phyloP scores from a whole-genome alignment of 345 rosid genomes.

The Populus simonii region DNA sequence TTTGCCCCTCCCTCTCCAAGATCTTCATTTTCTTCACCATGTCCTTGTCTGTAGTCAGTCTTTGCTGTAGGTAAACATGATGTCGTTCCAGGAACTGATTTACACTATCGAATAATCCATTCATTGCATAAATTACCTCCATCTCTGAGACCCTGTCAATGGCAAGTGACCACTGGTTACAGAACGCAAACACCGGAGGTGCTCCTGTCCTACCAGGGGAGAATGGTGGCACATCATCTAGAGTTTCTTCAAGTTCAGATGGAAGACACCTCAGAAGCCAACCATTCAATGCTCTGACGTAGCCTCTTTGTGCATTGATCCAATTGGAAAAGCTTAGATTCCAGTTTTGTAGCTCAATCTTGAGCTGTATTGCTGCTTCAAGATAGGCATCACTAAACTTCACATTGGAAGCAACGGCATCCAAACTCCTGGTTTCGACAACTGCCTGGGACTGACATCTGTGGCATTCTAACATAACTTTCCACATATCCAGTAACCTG shows the following conservation, averaged over 20 bases:
- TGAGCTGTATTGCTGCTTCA: conserved; percentile 54
- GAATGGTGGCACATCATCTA: conserved; percentile 32
- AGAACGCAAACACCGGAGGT: conserved; percentile 45
- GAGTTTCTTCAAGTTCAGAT: conserved; percentile 44
- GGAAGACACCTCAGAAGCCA: conserved; percentile 60
- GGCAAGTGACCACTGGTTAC: conserved; percentile 49
- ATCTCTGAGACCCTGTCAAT: conserved; percentile 35
- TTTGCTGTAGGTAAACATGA: conserved; percentile 30
- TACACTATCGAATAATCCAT: conserved; percentile 21
- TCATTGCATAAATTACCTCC: conserved; percentile 39
- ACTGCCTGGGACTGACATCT: conserved; percentile 38
- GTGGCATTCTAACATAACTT: conserved; percentile 60
- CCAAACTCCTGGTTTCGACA: conserved; percentile 41
- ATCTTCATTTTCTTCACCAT: conserved; percentile 38
- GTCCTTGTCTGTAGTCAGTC: conserved; percentile 34
- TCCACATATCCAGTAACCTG: conserved; percentile 68
- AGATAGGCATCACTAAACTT: conserved; percentile 36
- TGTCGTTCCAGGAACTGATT: conserved; percentile 33
- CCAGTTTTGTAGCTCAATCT: conserved; percentile 55
- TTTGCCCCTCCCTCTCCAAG: conserved; percentile 43
- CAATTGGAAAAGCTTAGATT: conserved; percentile 46
- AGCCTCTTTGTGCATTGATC: conserved; percentile 52
- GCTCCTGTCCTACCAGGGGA: conserved; percentile 40
- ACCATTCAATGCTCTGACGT: conserved; percentile 54
- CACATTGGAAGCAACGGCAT: conserved; percentile 29